phyloP scores from a whole-genome alignment of 345 rosid species.

The Pugionium cornutum region DNA sequence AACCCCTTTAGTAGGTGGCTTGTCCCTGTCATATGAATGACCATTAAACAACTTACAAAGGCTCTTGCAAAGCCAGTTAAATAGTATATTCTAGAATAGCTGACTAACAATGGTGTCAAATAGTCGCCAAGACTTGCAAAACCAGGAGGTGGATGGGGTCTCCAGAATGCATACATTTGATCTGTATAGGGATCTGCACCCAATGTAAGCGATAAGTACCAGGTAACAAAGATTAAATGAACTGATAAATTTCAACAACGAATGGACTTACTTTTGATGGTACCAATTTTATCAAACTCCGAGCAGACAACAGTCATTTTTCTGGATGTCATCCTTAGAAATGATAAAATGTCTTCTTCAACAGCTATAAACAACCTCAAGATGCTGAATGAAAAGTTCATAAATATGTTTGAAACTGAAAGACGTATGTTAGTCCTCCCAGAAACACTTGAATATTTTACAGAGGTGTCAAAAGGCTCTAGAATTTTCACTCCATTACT shows the following conservation, averaged over 20 bases:
- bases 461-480: conserved; percentile 89
- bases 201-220: conserved; percentile 34
- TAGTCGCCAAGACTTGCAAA: conserved; percentile 97
- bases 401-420: conserved; percentile 79
- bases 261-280: conserved; percentile 59
- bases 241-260: conserved; percentile 20
- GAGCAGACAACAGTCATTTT: conserved; percentile 79
- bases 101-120: conserved; percentile 83
- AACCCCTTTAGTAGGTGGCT: conserved; percentile 95
- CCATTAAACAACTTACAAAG: conserved; percentile 29
- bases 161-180: conserved; percentile 82
- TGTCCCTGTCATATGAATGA: conserved; percentile 69
- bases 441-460: conserved; percentile 81
- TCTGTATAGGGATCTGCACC: conserved; percentile 62
- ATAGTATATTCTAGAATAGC: conserved; percentile 15
- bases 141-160: conserved; percentile 91
- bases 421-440: conserved; percentile 79
- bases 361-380: conserved; percentile 89
- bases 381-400: conserved; percentile 96
- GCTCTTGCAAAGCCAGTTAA: neutral
- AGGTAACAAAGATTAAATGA: conserved; percentile 26
- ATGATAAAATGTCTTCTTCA: conserved; percentile 87
- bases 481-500: conserved; percentile 89
- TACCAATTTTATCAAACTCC: conserved; percentile 91
- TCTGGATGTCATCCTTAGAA: conserved; percentile 86